Evolutionary conservation across 139 green algal species (phyloP).

Genomic region (Chlamydomonas sp.): DNA sequence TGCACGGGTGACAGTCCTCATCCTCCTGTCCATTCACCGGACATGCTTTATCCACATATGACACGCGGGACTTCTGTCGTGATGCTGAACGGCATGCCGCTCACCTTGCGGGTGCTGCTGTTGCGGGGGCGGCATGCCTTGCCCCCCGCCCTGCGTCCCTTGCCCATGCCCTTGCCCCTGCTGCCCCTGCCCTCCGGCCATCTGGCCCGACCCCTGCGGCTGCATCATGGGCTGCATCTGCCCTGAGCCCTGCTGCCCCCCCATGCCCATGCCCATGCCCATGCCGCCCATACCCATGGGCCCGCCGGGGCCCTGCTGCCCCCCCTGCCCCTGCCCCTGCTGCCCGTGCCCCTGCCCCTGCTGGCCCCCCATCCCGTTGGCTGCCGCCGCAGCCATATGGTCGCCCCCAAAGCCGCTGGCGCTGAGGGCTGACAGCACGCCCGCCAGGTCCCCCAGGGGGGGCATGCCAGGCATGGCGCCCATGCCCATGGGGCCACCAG

Average conservation of each 20-base stretch:
- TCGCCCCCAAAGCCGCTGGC: slow-evolving; percentile 7
- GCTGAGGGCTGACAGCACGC: slow-evolving; percentile 14
- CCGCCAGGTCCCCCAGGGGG: slow-evolving; percentile 12
- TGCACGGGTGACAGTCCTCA: too few relatives aligned
- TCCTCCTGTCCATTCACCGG: too few relatives aligned
- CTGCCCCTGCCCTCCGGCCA: background rate
- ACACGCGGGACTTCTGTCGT: too few relatives aligned
- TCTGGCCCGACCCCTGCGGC: background rate
- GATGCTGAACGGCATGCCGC: too few relatives aligned
- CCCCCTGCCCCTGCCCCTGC: background rate
- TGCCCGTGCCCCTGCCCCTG: background rate
- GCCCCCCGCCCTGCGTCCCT: background rate
- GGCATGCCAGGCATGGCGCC: background rate
- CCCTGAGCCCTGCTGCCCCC: too few relatives aligned
- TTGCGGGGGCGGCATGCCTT: too few relatives aligned
- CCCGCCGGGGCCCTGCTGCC: too few relatives aligned
- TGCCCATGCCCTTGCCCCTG: background rate
- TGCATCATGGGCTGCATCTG: background rate
- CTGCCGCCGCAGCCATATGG: background rate
- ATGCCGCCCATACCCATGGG: background rate
- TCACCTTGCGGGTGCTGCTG: too few relatives aligned
- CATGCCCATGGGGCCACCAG: background rate
- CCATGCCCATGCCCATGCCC: background rate
- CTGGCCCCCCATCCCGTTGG: too few relatives aligned
- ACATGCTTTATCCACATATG: too few relatives aligned